Conservation (phyloP, 495 filamentous ascomycete species). For the Penicillium manginii region DNA sequence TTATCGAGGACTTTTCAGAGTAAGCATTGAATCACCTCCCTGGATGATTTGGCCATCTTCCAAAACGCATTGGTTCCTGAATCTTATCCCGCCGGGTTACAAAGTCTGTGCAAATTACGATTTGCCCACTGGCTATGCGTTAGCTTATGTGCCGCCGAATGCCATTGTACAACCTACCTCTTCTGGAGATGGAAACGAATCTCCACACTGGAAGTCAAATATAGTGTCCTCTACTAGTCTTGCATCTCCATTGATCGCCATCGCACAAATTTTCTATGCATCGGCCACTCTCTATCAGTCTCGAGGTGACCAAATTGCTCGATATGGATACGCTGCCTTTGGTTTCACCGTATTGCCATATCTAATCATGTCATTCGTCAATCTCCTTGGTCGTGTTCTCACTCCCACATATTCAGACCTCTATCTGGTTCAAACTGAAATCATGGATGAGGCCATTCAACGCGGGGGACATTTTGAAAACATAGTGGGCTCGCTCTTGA, state of each 20-base stretch:
- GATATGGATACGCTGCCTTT: slow-evolving; percentile 49
- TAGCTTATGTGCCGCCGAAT: no score
- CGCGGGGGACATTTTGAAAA: slow-evolving; percentile 32
- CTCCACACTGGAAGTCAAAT: no score
- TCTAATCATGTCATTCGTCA: slow-evolving; percentile 69
- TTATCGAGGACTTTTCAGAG: no score
- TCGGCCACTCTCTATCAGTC: slow-evolving; percentile 37
- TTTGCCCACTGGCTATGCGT: no score
- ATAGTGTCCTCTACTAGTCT: slow-evolving; percentile 18
- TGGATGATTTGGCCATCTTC: no score
- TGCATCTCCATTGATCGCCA: slow-evolving; percentile 35
- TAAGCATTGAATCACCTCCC: no score
- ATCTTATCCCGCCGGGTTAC: no score
- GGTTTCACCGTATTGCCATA: slow-evolving; percentile 56
- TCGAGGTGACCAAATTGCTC: slow-evolving; percentile 40
- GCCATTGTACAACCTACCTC: not conserved
- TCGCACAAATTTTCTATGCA: slow-evolving; percentile 46
- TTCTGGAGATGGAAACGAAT: not conserved
- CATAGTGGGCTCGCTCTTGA: not conserved
- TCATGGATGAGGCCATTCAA: slow-evolving; percentile 48
- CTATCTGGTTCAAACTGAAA: slow-evolving; percentile 43
- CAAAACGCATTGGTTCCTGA: no score
- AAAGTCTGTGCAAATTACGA: no score
- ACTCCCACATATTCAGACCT: slow-evolving; percentile 43
- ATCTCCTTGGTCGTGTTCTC: slow-evolving; percentile 52